These are phyloP conservation scores for Schizopora paradoxa DNA, from an alignment of 1,284 basidiomycete genomes.

Conservation along the genomic window DNA sequence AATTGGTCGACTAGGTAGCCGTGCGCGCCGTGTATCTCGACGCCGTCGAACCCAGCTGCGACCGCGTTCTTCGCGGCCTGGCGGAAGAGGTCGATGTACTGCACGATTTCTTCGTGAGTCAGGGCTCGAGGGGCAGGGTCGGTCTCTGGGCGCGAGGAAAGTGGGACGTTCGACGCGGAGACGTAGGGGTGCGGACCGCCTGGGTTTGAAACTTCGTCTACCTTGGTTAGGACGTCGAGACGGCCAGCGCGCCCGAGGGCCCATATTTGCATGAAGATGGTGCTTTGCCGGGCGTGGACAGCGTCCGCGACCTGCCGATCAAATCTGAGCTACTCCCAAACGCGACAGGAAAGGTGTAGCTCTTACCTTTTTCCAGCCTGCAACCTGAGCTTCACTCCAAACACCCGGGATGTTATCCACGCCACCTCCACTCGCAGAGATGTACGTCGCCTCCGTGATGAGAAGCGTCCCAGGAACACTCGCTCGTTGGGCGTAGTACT, in stretches of 20 bases:
- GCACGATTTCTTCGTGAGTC: constrained; percentile 38
- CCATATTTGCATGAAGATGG: constrained; percentile 47
- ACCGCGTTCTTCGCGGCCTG: constrained; percentile 29
- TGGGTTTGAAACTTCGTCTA: constrained; percentile 10
- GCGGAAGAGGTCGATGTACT: constrained; percentile 25
- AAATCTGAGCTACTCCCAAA: background rate
- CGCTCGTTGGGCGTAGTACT: constrained; percentile 29
- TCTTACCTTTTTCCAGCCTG: constrained; percentile 27
- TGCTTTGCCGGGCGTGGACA: constrained; percentile 41
- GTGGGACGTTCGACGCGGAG: constrained; percentile 37
- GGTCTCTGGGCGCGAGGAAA: constrained; percentile 23
- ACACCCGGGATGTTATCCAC: constrained; percentile 23
- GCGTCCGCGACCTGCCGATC: constrained; percentile 25
- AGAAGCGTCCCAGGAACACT: constrained; percentile 25
- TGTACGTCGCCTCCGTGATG: constrained; percentile 30
- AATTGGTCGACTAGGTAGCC: constrained; percentile 22
- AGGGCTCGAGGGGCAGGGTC: constrained; percentile 23
- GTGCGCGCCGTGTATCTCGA: constrained; percentile 21
- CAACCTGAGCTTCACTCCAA: constrained; percentile 26
- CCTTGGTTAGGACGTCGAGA: constrained; percentile 26
- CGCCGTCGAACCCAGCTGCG: constrained; percentile 30
- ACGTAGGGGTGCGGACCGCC: constrained; percentile 29
- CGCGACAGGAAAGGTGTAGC: background rate
- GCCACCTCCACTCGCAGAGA: constrained; percentile 21
- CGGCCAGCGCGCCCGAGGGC: constrained; percentile 40